Percentiles rank a stretch among this genome's conserved stretches.
These are phyloP conservation scores for Dispira simplex DNA, from an alignment of 192 early-diverging fungal species.

Conservation along the genomic window DNA sequence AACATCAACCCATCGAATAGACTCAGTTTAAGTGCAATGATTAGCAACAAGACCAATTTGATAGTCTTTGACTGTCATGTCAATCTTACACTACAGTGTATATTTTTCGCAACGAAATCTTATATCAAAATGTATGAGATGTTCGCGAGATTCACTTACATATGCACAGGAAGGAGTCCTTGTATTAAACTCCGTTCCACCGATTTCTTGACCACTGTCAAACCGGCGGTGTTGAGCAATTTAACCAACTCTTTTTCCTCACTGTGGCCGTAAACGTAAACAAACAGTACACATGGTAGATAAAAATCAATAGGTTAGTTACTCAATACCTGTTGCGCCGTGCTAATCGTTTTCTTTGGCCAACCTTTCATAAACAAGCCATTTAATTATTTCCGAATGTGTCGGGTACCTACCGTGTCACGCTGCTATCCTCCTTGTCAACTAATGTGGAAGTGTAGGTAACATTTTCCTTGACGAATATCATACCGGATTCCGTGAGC, in stretches of 20 bases:
- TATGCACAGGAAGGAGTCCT: slow-evolving; percentile 49
- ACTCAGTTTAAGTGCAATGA: too few relatives aligned
- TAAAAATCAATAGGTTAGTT: background rate
- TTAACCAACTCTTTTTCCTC: slow-evolving; percentile 38
- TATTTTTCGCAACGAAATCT: too few relatives aligned
- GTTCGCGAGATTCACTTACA: slow-evolving; percentile 27
- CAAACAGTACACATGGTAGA: slow-evolving; percentile 1
- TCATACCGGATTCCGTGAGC: slow-evolving; percentile 46
- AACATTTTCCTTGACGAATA: slow-evolving; percentile 91
- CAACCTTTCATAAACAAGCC: background rate
- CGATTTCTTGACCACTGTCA: slow-evolving; percentile 42
- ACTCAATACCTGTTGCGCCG: background rate
- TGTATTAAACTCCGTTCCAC: slow-evolving; percentile 50
- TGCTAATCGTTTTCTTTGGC: background rate
- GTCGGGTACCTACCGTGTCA: slow-evolving; percentile 33
- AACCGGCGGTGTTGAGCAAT: slow-evolving; percentile 42
- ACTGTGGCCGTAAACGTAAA: slow-evolving; percentile 13
- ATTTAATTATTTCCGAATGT: slow-evolving; percentile 9
- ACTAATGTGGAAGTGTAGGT: slow-evolving; percentile 41
- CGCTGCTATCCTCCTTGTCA: slow-evolving; percentile 72
- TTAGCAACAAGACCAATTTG: too few relatives aligned
- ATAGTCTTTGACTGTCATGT: too few relatives aligned
- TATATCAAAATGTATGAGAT: too few relatives aligned
- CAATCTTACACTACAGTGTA: too few relatives aligned
- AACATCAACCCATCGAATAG: too few relatives aligned